Conservation (phyloP, 805 yeast species). For the Kluyveromyces dobzhanskii region DNA sequence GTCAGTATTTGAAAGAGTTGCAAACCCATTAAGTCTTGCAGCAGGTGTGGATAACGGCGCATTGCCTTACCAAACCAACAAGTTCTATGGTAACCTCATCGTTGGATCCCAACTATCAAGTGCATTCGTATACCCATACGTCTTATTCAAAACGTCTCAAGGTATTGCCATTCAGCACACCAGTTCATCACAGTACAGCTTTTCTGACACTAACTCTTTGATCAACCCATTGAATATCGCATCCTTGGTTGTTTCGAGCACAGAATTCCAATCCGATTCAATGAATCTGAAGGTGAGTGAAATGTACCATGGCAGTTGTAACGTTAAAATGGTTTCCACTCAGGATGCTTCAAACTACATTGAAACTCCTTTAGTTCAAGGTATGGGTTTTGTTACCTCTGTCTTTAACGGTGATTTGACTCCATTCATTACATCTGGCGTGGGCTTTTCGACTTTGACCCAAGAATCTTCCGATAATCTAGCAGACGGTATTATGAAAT, state of each 20-base stretch:
- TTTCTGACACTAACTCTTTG: constrained; percentile 37
- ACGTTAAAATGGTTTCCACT: constrained; percentile 32
- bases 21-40: constrained; percentile 39
- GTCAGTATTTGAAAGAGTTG: constrained; percentile 37
- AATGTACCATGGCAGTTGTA: constrained; percentile 44
- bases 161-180: constrained; percentile 62
- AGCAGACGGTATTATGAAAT: constrained; percentile 39
- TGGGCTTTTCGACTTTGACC: constrained; percentile 37
- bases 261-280: constrained; percentile 33
- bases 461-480: constrained; percentile 27
- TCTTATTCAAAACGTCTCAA: constrained; percentile 44
- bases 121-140: constrained; percentile 61
- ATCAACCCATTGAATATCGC: constrained; percentile 49
- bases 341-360: constrained; percentile 30
- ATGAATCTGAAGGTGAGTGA: constrained; percentile 34
- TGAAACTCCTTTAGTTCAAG: constrained; percentile 45
- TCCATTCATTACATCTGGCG: constrained; percentile 37
- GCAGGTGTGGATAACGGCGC: constrained; percentile 37
- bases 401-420: constrained; percentile 41
- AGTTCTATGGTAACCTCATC: constrained; percentile 61
- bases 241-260: constrained; percentile 44
- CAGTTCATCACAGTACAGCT: constrained; percentile 34
- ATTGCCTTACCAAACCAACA: constrained; percentile 57
- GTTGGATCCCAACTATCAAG: constrained; percentile 46
- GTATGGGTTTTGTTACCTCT: constrained; percentile 52